These are phyloP conservation scores for Litsea cubeba DNA, from an alignment of 164 flowering plant species.

Conservation along the genomic window DNA sequence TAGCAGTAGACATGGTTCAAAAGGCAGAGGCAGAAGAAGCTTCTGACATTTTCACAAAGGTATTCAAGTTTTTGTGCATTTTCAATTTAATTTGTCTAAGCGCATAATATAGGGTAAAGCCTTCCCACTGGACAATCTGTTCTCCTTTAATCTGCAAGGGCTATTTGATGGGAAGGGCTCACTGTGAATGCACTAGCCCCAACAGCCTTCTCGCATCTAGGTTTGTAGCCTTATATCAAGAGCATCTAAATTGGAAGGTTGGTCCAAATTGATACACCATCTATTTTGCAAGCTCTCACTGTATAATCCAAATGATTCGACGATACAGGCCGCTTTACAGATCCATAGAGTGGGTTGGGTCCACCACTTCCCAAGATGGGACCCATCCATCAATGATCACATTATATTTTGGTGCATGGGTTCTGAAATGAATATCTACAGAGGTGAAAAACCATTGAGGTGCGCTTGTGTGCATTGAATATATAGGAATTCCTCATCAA, in stretches of 20 bases:
- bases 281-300: background rate
- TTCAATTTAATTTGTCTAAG: background rate
- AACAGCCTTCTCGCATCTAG: background rate
- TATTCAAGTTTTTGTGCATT: background rate
- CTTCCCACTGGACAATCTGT: too few relatives aligned
- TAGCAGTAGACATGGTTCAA: constrained; percentile 34
- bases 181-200: background rate
- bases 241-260: background rate
- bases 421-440: too few relatives aligned
- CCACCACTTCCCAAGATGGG: too few relatives aligned
- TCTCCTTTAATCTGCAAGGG: background rate
- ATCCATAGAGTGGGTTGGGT: too few relatives aligned
- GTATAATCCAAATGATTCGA: too few relatives aligned
- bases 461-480: too few relatives aligned
- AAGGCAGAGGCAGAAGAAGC: constrained; percentile 23
- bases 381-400: too few relatives aligned
- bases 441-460: too few relatives aligned
- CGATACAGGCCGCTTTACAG: too few relatives aligned
- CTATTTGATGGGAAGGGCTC: background rate
- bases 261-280: background rate
- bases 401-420: too few relatives aligned
- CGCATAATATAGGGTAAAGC: too few relatives aligned
- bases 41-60: constrained; percentile 26
- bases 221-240: background rate
- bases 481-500: too few relatives aligned